Percentiles rank a stretch among this genome's conserved stretches.
Evolutionary conservation across 2,329 filamentous ascomycete species (phyloP).

Genomic region (Colletotrichum tanaceti): DNA sequence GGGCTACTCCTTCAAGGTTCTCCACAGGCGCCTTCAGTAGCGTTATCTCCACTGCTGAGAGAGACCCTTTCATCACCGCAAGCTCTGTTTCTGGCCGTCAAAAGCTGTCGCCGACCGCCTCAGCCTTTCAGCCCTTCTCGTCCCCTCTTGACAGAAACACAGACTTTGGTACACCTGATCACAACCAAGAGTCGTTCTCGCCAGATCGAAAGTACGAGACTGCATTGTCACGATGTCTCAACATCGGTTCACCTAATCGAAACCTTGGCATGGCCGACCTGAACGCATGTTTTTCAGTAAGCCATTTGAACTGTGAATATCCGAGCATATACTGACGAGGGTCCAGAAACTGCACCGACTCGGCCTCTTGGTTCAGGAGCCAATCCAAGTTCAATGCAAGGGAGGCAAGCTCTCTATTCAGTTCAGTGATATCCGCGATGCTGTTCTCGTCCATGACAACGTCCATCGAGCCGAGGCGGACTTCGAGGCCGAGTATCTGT

Average conservation of each 20-base stretch:
- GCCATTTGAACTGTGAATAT: conserved; percentile 37
- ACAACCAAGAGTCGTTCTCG: neutral
- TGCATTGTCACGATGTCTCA: conserved; percentile 29
- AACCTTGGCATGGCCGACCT: conserved; percentile 52
- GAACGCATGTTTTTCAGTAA: conserved; percentile 59
- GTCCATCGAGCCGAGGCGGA: conserved; percentile 55
- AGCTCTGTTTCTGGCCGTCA: conserved; percentile 48
- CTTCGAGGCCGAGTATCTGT: conserved; percentile 61
- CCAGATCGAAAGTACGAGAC: conserved; percentile 1
- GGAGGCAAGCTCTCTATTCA: conserved; percentile 62
- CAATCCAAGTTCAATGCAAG: conserved; percentile 48
- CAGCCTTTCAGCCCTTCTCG: conserved; percentile 67
- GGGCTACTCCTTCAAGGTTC: conserved; percentile 46
- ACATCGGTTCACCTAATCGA: conserved; percentile 18
- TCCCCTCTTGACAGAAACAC: conserved; percentile 30
- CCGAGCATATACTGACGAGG: neutral
- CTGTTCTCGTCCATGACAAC: conserved; percentile 62
- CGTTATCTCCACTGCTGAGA: conserved; percentile 49
- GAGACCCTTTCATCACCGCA: conserved; percentile 67
- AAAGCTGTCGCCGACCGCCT: conserved; percentile 73
- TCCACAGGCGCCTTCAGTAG: conserved; percentile 45
- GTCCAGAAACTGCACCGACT: conserved; percentile 42
- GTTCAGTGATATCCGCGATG: conserved; percentile 71
- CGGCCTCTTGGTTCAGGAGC: conserved; percentile 52
- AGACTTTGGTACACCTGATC: neutral